These are phyloP conservation scores for Blepharisma stoltei DNA, from an alignment of 73 alveolate species.

Conservation along the genomic window DNA sequence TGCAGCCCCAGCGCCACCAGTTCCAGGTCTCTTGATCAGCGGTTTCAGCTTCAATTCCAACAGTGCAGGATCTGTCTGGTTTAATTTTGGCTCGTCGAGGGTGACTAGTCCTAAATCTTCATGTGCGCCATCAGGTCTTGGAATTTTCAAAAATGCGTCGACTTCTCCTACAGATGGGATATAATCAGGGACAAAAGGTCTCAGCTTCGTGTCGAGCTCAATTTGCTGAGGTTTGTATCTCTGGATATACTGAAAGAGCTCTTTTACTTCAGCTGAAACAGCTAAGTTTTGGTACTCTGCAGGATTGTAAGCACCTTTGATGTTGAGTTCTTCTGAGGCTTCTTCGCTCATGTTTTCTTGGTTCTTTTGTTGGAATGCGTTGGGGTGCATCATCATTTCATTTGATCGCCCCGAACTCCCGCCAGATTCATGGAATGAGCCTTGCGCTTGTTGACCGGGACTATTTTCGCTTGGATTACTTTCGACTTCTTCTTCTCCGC, in stretches of 20 bases:
- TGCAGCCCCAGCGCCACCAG: constrained; percentile 28
- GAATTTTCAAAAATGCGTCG: constrained; percentile 86
- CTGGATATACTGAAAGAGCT: constrained; percentile 66
- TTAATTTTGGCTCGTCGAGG: constrained; percentile 38
- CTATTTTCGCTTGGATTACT: constrained; percentile 47
- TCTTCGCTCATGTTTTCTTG: neutral
- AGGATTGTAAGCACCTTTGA: constrained; percentile 74
- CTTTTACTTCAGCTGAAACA: constrained; percentile 73
- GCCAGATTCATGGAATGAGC: constrained; percentile 27
- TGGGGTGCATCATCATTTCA: neutral
- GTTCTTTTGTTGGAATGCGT: neutral
- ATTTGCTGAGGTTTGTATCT: constrained; percentile 83
- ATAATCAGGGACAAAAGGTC: constrained; percentile 90
- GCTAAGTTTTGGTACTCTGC: constrained; percentile 77
- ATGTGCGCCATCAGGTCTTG: constrained; percentile 83
- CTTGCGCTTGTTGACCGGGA: constrained; percentile 59
- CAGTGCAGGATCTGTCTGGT: constrained; percentile 28
- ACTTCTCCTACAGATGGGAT: constrained; percentile 95
- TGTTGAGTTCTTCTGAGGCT: constrained; percentile 17
- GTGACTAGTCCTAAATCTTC: constrained; percentile 81
- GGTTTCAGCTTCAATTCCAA: constrained; percentile 25
- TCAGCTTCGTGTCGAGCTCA: constrained; percentile 84
- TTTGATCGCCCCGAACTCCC: neutral
- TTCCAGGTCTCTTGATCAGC: constrained; percentile 30
- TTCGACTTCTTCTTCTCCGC: constrained; percentile 58